These are phyloP conservation scores for Colletotrichum sp. DNA, from an alignment of 2,329 filamentous ascomycete species.

Conservation along the genomic window DNA sequence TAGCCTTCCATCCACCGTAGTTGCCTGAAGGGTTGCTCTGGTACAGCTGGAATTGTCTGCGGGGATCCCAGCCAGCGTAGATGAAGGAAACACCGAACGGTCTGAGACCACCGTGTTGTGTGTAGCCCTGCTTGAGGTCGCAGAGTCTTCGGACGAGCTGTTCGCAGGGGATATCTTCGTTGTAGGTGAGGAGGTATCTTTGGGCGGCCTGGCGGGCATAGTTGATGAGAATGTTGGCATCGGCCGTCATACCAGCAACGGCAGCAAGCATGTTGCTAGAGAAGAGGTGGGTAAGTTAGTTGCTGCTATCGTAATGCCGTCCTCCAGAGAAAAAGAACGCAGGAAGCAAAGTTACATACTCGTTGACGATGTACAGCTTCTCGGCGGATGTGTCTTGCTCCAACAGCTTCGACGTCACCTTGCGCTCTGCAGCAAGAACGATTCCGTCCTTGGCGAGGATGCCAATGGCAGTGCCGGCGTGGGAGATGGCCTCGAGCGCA, in stretches of 20 bases:
- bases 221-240: slow-evolving; percentile 99
- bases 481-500: slow-evolving; percentile 97
- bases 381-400: slow-evolving; percentile 99
- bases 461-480: slow-evolving; percentile 94
- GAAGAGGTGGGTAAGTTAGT: neutral
- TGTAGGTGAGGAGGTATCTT: slow-evolving; percentile 97
- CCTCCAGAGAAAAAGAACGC: neutral
- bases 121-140: slow-evolving; percentile 99
- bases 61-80: slow-evolving; percentile 96
- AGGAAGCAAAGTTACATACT: slow-evolving; percentile 62
- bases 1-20: slow-evolving; percentile 99
- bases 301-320: neutral
- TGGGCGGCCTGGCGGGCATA: slow-evolving; percentile 97
- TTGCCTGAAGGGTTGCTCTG: slow-evolving; percentile 99
- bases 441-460: slow-evolving; percentile 98
- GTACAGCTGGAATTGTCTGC: slow-evolving; percentile 97
- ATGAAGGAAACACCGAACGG: slow-evolving; percentile 99
- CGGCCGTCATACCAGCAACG: slow-evolving; percentile 98
- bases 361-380: slow-evolving; percentile 99
- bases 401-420: slow-evolving; percentile 98
- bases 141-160: slow-evolving; percentile 96
- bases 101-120: slow-evolving; percentile 96
- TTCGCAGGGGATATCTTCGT: slow-evolving; percentile 99
- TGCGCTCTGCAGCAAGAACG: slow-evolving; percentile 95
- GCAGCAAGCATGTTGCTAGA: slow-evolving; percentile 99